Evolutionary conservation across 108 stramenopile genomes (phyloP), one percentile per base, ranked within the genome.

Genomic region (Cyclostephanos invisitatus): DNA sequence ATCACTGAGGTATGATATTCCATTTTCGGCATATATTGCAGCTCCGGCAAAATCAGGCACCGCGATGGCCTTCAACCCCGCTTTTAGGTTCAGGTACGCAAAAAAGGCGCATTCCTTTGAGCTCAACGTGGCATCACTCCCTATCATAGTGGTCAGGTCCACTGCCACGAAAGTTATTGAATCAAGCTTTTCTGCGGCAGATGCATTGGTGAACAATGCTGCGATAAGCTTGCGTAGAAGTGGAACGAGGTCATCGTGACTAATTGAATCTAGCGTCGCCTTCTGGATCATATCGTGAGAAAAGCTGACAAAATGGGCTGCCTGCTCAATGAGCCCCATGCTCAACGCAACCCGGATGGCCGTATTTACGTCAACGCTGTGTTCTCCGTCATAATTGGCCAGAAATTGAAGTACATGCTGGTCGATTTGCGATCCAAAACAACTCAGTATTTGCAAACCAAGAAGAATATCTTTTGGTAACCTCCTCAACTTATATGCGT

Each of bases 271-370:
- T 25, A 72, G 35, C 2, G 57, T 37, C 48, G 71, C 51, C 62
- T 72, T 32, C 10, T 40, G 58, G 15, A 69, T 70, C 61, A 77
- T 77, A 22, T 77, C 75, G 64, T 77, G 75, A 49, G 68, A 28
- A 56, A 77, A 77, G 3, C 46, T 42, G 46, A 62, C 47, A 27
- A 58, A 29, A n/a, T 69, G 44, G 0, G 44, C 28, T 3, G 68
- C 54, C 27, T 57, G 15, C 42, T 77, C 68, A 22, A 77, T 32
- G 12, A 77, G 46, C 32, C 75, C 68, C 29, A 20, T 25, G 10
- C 53, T 42, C 18, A 38, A 8, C 9, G 64, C 68, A 65, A 38
- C 55, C 2, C 48, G 25, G 8, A 70, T 25, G 7, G 44, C 64
- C 17, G 56, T 44, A 15, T 20, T 70, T 21, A 77, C 64, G 46